Conservation (phyloP, 2,329 filamentous ascomycete genomes). For the Trichocomaceae sp. region DNA sequence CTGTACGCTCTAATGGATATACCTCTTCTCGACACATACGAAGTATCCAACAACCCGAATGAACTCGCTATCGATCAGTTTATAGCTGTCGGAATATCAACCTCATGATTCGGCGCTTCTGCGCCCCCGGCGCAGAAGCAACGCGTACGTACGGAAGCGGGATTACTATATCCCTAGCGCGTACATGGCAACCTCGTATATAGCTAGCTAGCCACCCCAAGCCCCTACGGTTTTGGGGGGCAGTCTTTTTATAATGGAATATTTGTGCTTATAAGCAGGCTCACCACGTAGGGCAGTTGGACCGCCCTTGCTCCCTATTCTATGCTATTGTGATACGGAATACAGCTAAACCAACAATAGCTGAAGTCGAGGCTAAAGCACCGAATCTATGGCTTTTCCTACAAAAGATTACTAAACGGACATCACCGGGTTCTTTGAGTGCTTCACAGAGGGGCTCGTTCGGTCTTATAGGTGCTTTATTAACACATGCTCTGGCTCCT, state of each 20-base stretch:
- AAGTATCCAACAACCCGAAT: too few relatives aligned
- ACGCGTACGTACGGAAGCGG: neutral
- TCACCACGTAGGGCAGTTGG: neutral
- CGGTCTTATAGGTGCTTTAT: too few relatives aligned
- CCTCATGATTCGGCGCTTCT: neutral
- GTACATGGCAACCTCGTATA: neutral
- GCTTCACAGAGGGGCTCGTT: too few relatives aligned
- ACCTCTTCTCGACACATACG: too few relatives aligned
- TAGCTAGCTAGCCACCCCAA: neutral
- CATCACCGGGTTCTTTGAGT: too few relatives aligned
- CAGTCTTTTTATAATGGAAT: neutral
- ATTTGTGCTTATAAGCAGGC: neutral
- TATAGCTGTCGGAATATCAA: neutral
- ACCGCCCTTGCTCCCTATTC: neutral
- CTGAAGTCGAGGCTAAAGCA: too few relatives aligned
- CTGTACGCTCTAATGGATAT: too few relatives aligned
- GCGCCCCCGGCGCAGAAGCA: neutral
- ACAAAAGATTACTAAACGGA: too few relatives aligned
- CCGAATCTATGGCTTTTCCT: too few relatives aligned
- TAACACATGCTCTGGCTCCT: too few relatives aligned
- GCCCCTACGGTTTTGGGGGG: neutral
- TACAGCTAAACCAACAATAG: neutral
- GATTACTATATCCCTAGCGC: neutral
- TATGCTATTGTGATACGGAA: neutral
- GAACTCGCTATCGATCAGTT: too few relatives aligned